A percentile compares a stretch with the other conserved stretches of the same genome.
Evolutionary conservation across 306 rosid species (phyloP).

Genomic region (Citrullus colocynthis): DNA sequence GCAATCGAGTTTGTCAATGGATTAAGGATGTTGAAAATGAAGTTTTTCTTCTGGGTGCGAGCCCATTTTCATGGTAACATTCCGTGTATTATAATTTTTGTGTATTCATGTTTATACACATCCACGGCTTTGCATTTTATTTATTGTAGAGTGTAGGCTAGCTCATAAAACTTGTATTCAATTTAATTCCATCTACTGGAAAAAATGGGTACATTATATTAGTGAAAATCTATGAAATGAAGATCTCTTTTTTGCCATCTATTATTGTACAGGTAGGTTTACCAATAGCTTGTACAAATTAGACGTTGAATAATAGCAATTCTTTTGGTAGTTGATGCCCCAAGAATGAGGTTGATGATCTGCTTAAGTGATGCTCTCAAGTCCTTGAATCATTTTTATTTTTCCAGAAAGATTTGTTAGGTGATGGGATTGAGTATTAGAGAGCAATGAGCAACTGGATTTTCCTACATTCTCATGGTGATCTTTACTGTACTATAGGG

Average conservation of each 20-base stretch:
- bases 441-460: too few relatives aligned
- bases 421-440: too few relatives aligned
- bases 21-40: slow-evolving; percentile 89
- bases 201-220: not conserved
- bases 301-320: not conserved
- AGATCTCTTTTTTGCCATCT: not conserved
- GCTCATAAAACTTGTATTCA: slow-evolving; percentile 1
- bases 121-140: slow-evolving; percentile 2
- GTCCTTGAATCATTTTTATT: not conserved
- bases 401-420: not conserved
- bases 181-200: not conserved
- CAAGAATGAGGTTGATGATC: not conserved
- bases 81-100: slow-evolving; percentile 31
- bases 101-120: slow-evolving; percentile 16
- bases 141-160: not conserved
- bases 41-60: slow-evolving; percentile 87
- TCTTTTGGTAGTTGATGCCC: not conserved
- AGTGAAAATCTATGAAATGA: not conserved
- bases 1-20: slow-evolving; percentile 97
- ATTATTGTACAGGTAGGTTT: not conserved
- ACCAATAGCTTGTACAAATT: not conserved
- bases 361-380: not conserved
- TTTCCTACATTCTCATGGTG: not conserved
- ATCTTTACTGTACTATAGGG: not conserved
- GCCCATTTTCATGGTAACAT: slow-evolving; percentile 95